Conservation (phyloP, 2,329 filamentous ascomycete genomes). For the Malbranchea zuffiana region DNA sequence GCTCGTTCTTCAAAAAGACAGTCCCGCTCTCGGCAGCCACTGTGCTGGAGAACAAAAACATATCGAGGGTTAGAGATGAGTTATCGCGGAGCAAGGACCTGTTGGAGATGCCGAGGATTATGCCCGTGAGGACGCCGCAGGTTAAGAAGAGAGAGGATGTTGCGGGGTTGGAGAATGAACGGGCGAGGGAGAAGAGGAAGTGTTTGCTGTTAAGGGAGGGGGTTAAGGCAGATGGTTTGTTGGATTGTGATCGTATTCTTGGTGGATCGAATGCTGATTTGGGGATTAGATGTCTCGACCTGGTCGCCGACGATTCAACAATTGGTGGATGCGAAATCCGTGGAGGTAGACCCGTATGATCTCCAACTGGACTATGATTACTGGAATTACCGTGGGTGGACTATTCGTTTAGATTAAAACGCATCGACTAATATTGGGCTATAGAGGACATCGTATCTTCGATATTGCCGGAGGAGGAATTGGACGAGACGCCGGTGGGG, state of each 20-base stretch:
- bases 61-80: constrained; percentile 57
- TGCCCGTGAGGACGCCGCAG: constrained; percentile 53
- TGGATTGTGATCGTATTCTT: constrained; percentile 10
- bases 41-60: constrained; percentile 62
- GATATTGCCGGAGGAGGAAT: constrained; percentile 67
- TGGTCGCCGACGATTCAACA: constrained; percentile 63
- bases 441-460: constrained; percentile 73
- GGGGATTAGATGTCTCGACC: constrained; percentile 52
- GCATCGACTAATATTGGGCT: constrained; percentile 9
- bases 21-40: constrained; percentile 68
- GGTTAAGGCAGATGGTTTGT: constrained; percentile 30
- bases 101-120: constrained; percentile 52
- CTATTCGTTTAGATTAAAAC: constrained; percentile 12
- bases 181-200: constrained; percentile 36
- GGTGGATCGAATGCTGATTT: constrained; percentile 4
- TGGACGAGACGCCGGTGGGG: constrained; percentile 70
- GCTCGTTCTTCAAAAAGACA: constrained; percentile 67
- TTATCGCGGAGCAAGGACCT: constrained; percentile 57
- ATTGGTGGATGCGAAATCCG: constrained; percentile 55
- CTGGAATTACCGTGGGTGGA: constrained; percentile 63
- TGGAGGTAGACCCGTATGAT: constrained; percentile 64
- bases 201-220: constrained; percentile 31
- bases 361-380: constrained; percentile 70
- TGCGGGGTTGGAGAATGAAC: no score
- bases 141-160: constrained; percentile 26